A percentile compares a stretch with the other conserved stretches of the same genome.
Evolutionary conservation across 495 filamentous ascomycete species (phyloP).

Genomic region (Hypoxylon rickii): DNA sequence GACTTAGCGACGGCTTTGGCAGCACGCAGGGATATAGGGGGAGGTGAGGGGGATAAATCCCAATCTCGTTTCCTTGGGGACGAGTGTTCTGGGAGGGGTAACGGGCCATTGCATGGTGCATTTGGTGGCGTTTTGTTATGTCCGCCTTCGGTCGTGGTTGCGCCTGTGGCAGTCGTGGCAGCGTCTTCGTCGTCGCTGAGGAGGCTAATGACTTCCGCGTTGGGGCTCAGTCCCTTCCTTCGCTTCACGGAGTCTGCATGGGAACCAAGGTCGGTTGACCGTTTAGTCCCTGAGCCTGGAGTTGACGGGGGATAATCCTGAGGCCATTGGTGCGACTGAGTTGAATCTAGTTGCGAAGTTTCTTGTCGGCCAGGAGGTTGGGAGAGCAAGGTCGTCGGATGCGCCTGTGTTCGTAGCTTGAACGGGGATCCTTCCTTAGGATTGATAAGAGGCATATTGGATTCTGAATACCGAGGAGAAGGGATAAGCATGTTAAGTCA

Average conservation of each 20-base stretch:
- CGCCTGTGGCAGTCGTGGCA: background rate
- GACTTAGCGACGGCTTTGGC: constrained; percentile 2
- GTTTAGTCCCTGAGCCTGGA: no score
- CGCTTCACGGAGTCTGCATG: background rate
- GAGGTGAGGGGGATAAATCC: background rate
- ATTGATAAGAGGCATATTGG: no score
- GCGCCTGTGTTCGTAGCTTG: no score
- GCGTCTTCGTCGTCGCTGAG: constrained; percentile 17
- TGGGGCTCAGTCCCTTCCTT: background rate
- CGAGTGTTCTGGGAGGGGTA: background rate
- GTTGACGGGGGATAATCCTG: background rate
- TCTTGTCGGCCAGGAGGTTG: background rate
- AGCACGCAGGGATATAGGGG: background rate
- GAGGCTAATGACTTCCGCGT: constrained; percentile 12
- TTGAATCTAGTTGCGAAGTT: background rate
- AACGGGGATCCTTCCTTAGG: no score
- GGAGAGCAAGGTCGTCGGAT: no score
- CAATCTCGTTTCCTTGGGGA: no score
- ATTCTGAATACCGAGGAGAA: no score
- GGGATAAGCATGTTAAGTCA: no score
- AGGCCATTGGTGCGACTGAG: background rate
- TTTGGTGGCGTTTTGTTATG: background rate
- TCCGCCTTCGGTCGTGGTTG: background rate
- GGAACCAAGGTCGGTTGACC: no score
- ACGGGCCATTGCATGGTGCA: background rate